Evolutionary conservation across 495 filamentous ascomycete genomes (phyloP).

Genomic region (Penicillium riverlandense): DNA sequence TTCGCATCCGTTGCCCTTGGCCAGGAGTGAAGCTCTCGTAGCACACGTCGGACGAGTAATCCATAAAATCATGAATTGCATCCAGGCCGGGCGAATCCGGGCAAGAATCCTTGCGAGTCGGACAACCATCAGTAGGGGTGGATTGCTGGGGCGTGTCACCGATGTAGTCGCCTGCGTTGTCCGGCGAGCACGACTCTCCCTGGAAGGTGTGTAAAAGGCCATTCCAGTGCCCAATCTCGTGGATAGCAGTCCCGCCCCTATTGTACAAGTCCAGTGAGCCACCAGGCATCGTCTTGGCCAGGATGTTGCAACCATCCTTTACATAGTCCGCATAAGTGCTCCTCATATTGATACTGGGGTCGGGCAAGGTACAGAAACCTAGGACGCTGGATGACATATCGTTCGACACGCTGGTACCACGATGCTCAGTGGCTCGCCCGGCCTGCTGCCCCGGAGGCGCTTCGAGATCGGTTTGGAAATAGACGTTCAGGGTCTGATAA

Average conservation of each 20-base stretch:
- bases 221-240: constrained; percentile 56
- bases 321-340: constrained; percentile 31
- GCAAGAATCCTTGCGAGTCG: constrained; percentile 40
- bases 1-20: constrained; percentile 38
- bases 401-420: constrained; percentile 3
- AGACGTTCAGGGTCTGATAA: constrained; percentile 44
- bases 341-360: constrained; percentile 25
- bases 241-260: constrained; percentile 43
- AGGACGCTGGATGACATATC: constrained; percentile 30
- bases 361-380: constrained; percentile 44
- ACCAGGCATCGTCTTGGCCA: constrained; percentile 45
- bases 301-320: constrained; percentile 46
- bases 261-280: constrained; percentile 38
- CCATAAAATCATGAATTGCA: constrained; percentile 49
- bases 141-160: constrained; percentile 46
- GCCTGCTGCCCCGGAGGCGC: constrained; percentile 10
- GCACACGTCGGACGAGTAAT: constrained; percentile 48
- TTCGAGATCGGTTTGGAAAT: constrained; percentile 44
- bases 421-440: constrained; percentile 6
- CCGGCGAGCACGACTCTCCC: constrained; percentile 35
- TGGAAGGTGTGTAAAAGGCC: constrained; percentile 51
- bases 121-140: constrained; percentile 43
- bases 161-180: constrained; percentile 43
- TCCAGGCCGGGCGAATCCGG: constrained; percentile 36
- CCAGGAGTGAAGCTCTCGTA: constrained; percentile 40